A percentile compares a stretch with the other conserved stretches of the same genome.
These are phyloP conservation scores for Perkinsus olseni DNA, from an alignment of 169 alveolate genomes.

Conservation along the genomic window DNA sequence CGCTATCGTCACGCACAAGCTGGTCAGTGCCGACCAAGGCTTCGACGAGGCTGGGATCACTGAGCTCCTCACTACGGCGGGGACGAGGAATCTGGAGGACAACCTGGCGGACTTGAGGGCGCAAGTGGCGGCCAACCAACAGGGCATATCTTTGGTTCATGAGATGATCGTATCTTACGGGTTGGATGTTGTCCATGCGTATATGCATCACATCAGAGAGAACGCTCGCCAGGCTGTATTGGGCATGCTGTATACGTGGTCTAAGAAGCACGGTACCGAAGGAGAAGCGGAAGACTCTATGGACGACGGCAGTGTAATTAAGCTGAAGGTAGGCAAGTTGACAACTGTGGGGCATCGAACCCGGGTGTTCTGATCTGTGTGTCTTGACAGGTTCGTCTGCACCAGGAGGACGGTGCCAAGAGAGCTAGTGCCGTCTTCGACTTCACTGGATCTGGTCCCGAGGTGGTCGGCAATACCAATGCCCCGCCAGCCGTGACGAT, in stretches of 20 bases:
- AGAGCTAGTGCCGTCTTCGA: slow-evolving; percentile 19
- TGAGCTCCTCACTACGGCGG: slow-evolving; percentile 22
- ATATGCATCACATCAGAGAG: slow-evolving; percentile 53
- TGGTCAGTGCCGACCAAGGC: slow-evolving; percentile 43
- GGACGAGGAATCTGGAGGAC: slow-evolving; percentile 34
- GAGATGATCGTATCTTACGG: slow-evolving; percentile 43
- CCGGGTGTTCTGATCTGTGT: background rate
- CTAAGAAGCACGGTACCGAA: slow-evolving; percentile 18
- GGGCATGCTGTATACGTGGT: slow-evolving; percentile 39
- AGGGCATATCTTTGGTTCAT: slow-evolving; percentile 48
- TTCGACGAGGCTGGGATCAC: slow-evolving; percentile 42
- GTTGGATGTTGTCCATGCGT: slow-evolving; percentile 44
- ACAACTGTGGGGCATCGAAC: slow-evolving; percentile 31
- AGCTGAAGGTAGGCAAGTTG: slow-evolving; percentile 22
- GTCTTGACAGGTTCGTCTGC: background rate
- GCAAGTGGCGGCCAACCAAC: slow-evolving; percentile 64
- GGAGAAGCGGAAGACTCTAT: slow-evolving; percentile 52
- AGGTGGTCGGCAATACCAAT: slow-evolving; percentile 52
- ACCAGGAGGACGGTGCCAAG: background rate
- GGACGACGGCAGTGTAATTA: slow-evolving; percentile 68
- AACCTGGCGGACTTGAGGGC: slow-evolving; percentile 58
- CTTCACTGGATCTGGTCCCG: slow-evolving; percentile 55
- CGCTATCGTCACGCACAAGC: slow-evolving; percentile 41
- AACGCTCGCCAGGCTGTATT: slow-evolving; percentile 51
- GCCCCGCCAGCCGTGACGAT: slow-evolving; percentile 57